Percentiles rank a stretch among this genome's conserved stretches.
Evolutionary conservation across 2,329 filamentous ascomycete genomes (phyloP).

Genomic region (Penicillium sp.): DNA sequence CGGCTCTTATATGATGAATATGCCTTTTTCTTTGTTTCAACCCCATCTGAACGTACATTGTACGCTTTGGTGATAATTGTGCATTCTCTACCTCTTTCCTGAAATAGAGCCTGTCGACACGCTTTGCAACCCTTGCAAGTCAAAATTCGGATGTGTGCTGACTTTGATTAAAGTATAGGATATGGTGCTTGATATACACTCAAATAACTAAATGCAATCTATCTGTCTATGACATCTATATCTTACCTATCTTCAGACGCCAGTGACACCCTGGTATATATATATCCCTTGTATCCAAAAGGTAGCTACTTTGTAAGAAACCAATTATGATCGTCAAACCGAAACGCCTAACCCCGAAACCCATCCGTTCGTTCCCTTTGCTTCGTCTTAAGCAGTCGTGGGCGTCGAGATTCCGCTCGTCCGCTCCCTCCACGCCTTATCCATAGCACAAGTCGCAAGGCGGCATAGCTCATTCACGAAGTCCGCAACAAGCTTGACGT

Average conservation of each 20-base stretch:
- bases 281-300: neutral
- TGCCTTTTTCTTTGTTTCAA: constrained; percentile 46
- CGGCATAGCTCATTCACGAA: constrained; percentile 53
- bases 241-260: neutral
- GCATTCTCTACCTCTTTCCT: constrained; percentile 34
- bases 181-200: neutral
- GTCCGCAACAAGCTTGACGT: constrained; percentile 49
- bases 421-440: constrained; percentile 42
- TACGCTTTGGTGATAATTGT: constrained; percentile 36
- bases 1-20: constrained; percentile 35
- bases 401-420: constrained; percentile 11
- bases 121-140: neutral
- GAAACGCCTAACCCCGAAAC: neutral
- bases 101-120: constrained; percentile 19
- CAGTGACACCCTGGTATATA: neutral
- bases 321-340: neutral
- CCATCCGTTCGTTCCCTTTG: neutral
- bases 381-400: neutral
- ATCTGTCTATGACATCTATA: neutral
- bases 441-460: constrained; percentile 51
- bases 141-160: constrained; percentile 7
- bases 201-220: neutral
- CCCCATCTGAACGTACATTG: constrained; percentile 42
- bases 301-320: neutral
- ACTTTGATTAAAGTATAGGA: constrained; percentile 5